Base-by-base conservation (phyloP, 257 asterid species). In the Scutellaria galericulata region DNA sequence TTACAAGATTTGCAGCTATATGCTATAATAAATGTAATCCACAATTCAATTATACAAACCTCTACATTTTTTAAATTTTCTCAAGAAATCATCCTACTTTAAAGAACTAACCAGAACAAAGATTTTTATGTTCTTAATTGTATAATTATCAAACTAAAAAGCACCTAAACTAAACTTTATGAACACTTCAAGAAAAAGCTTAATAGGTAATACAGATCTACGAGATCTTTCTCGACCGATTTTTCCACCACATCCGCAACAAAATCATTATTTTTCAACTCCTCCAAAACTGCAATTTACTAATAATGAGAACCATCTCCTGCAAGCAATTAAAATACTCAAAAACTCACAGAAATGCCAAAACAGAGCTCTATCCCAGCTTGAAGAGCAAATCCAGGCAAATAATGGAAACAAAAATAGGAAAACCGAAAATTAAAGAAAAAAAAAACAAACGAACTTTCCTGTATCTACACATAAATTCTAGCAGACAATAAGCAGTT, bases 331-430 rank as follows among this genome's bases (percentile, higher is more conserved):
- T 5, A 61, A 14, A 53, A 66, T 1, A 13, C 15, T 7, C 15
- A 9, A 60, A 61, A 46, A 20, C 22, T 39, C 42, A 71, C 9
- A 22, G 18, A 14, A 47, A 72, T 1, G 39, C 35, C 46, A 78
- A 59, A 42, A 20, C 1, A 40, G 10, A 55, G 62, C 35, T 53
- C 48, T 24, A 57, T 53, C 59, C 45, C 40, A 64, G 55, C 73
- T 64, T 47, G 59, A 50, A 41, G 14, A 44, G 53, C 66, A 68
- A 71, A 62, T 66, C 46, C 73, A 61, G 58, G 57, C 12, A 74
- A 7, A 47, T 24, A 37, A 18, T 66, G 20, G 54, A 22, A 70
- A 37, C 9, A n/a, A 12, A 13, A 15, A 31, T 14, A 5, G 14
- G 9, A 39, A 35, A 31, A 55, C 5, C 13, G 2, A 7, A 18